phyloP scores from a whole-genome alignment of 2,329 filamentous ascomycete species.

The Hysterium pulicare region DNA sequence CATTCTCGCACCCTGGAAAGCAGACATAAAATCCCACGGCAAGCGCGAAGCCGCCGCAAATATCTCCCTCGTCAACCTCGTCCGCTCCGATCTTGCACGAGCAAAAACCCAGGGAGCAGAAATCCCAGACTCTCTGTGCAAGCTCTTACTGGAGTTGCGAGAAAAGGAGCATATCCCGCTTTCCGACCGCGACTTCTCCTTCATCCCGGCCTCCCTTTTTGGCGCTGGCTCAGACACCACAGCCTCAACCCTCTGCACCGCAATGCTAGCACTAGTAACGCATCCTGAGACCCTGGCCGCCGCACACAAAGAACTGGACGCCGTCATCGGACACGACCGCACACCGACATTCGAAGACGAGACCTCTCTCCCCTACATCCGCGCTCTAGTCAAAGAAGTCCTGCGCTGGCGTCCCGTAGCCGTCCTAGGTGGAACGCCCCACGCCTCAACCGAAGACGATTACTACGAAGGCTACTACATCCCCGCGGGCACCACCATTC shows the following conservation, averaged over 20 bases:
- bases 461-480: constrained; percentile 49
- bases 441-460: constrained; percentile 49
- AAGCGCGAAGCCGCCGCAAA: constrained; percentile 40
- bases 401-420: constrained; percentile 38
- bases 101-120: constrained; percentile 31
- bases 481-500: constrained; percentile 46
- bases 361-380: constrained; percentile 35
- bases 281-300: constrained; percentile 44
- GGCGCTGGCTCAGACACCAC: constrained; percentile 53
- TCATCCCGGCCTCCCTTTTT: constrained; percentile 44
- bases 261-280: constrained; percentile 49
- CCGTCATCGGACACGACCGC: constrained; percentile 26
- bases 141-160: constrained; percentile 42
- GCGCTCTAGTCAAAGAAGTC: constrained; percentile 38
- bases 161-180: constrained; percentile 40
- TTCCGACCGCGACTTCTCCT: constrained; percentile 42
- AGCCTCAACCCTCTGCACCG: constrained; percentile 46
- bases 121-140: constrained; percentile 44
- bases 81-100: constrained; percentile 38
- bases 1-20: constrained; percentile 48
- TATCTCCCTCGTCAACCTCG: constrained; percentile 40
- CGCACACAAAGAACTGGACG: constrained; percentile 43
- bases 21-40: constrained; percentile 40
- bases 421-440: constrained; percentile 45
- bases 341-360: constrained; percentile 38